Conservation (phyloP, 345 rosid species). For the Gossypium mustelinum region DNA sequence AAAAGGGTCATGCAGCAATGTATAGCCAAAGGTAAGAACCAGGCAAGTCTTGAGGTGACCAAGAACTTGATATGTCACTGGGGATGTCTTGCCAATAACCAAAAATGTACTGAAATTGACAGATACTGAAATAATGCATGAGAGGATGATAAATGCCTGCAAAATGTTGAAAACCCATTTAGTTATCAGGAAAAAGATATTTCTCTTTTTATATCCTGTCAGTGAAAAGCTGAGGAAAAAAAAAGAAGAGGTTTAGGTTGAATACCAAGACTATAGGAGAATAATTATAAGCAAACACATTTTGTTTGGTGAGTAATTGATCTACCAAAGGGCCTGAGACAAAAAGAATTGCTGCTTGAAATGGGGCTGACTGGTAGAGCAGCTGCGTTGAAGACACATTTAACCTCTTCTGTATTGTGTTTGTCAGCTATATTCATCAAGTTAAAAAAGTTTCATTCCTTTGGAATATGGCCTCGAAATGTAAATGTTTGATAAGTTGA, state of each 20-base stretch:
- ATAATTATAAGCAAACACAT: constrained; percentile 84
- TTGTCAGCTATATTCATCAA: constrained; percentile 61
- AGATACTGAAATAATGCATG: constrained; percentile 81
- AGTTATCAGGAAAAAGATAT: too few relatives aligned
- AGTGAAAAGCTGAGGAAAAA: too few relatives aligned
- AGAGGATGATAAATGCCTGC: constrained; percentile 81
- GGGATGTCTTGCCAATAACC: constrained; percentile 97
- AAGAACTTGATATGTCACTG: constrained; percentile 94
- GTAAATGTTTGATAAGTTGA: neutral
- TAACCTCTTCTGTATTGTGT: constrained; percentile 87
- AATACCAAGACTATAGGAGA: constrained; percentile 75
- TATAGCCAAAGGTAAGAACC: constrained; percentile 87
- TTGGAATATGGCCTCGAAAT: neutral
- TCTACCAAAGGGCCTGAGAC: constrained; percentile 95
- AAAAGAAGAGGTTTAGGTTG: neutral
- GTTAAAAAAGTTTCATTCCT: constrained; percentile 22
- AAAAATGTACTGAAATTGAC: constrained; percentile 96
- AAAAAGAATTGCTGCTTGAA: constrained; percentile 95
- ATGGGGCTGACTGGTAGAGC: constrained; percentile 94
- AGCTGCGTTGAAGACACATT: constrained; percentile 96
- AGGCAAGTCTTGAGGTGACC: constrained; percentile 97
- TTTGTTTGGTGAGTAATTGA: constrained; percentile 73
- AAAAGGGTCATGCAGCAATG: constrained; percentile 87
- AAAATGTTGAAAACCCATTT: neutral
- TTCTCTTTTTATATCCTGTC: neutral